These are phyloP conservation scores for Solanum ossicruentum DNA, from an alignment of 257 asterid species.

Conservation along the genomic window DNA sequence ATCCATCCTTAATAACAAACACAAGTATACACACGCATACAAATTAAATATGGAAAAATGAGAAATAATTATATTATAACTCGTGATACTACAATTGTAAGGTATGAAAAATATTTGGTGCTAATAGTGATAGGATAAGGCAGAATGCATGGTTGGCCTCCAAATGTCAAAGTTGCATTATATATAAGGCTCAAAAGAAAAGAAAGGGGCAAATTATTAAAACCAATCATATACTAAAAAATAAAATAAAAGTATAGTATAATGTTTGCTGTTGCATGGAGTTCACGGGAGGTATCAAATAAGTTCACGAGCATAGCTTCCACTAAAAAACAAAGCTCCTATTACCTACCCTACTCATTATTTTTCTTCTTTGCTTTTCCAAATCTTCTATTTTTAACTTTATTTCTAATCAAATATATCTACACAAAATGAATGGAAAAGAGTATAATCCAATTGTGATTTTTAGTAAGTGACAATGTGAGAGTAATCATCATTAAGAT, in stretches of 20 bases:
- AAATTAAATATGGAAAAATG: not conserved
- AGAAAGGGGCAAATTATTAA: not conserved
- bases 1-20: not conserved
- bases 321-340: conserved; percentile 24
- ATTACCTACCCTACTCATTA: not conserved
- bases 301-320: conserved; percentile 41
- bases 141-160: not conserved
- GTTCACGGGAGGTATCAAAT: conserved; percentile 33
- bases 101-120: not conserved
- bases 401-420: not conserved
- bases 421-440: not conserved
- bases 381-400: not conserved
- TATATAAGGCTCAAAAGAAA: not conserved
- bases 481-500: not conserved
- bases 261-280: conserved; percentile 13
- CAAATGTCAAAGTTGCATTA: not conserved
- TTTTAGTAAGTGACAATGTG: not conserved
- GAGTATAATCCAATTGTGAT: not conserved
- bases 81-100: not conserved
- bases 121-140: not conserved
- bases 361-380: not conserved
- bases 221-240: not conserved
- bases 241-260: not conserved
- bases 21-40: not conserved
- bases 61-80: not conserved